Evolutionary conservation across 2,329 filamentous ascomycete species (phyloP), one percentile per base, ranked within the genome.

Genomic region (Stachybotrys chlorohalonatus): DNA sequence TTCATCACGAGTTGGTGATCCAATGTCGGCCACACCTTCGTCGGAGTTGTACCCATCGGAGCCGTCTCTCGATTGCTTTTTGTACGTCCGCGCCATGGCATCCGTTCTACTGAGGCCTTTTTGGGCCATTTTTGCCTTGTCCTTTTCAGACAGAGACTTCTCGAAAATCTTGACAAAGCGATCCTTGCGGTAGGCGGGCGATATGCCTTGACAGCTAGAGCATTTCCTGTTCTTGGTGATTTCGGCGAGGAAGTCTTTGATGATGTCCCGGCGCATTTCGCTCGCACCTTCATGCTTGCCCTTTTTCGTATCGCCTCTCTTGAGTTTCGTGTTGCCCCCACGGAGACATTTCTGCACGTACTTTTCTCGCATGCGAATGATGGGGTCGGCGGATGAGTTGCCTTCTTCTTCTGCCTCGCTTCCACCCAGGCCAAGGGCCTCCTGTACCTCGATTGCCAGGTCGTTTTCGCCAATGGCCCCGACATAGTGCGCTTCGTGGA

Each of bases 111-210:
- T 86, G 66, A 91, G 82, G 52, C 76, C 78, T 50, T 75, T 76
- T 57, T 88, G 83, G 3, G 84, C 80, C 87, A 95, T 95, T 58
- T 86, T 84, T 47, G 84, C 80, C 67, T 85, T 84, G 42, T 94
- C 85, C 69, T 95, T 95, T 50, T 79, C 72, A 50, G 79, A 82
- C 55, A 96, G 74, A 2, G 87, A 77, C 66, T 89, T 94, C 67
- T 93, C 86, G 70, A 97, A 99, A 53, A 99, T 91, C 71, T 97
- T 99, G 66, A 92, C 87, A 64, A 85, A 94, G 48, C 87, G 82
- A 64, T 99, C 93, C 69, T 95, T 96, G 62, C 93, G 85, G 71
- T 90, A 97, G 2, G 78, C 77, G 11, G 91, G 92, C 13, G 88
- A 92, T 57, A 94, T 83, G 31, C 87, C 88, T 52, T 75, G 73